Conservation (phyloP, 2,329 filamentous ascomycete genomes). For the Colletotrichum simmondsii region DNA sequence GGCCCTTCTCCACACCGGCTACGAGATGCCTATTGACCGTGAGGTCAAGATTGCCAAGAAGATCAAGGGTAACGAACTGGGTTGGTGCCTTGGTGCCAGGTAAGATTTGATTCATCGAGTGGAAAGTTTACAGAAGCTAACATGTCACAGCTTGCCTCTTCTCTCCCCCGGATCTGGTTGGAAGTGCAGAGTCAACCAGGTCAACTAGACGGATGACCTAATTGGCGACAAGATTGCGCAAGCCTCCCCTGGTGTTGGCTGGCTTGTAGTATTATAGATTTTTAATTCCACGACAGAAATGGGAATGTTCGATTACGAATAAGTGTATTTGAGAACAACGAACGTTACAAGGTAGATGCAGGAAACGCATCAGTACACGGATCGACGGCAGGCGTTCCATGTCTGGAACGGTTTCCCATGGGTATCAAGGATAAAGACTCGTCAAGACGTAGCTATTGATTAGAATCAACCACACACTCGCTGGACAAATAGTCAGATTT, state of each 20-base stretch:
- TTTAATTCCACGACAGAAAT: constrained; percentile 36
- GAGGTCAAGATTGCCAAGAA: constrained; percentile 99
- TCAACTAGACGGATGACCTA: constrained; percentile 61
- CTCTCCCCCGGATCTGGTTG: constrained; percentile 86
- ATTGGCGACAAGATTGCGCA: neutral
- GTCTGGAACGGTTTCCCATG: constrained; percentile 20
- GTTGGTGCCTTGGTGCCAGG: constrained; percentile 98
- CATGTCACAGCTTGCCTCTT: constrained; percentile 76
- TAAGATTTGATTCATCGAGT: constrained; percentile 55
- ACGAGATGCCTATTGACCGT: constrained; percentile 96
- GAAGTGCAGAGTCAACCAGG: constrained; percentile 86
- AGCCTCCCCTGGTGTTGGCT: constrained; percentile 22
- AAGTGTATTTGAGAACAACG: constrained; percentile 15
- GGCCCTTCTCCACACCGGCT: constrained; percentile 90
- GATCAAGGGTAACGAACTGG: constrained; percentile 95
- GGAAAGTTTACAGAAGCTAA: constrained; percentile 47
- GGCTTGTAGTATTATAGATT: constrained; percentile 35
- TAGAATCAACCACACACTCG: constrained; percentile 25
- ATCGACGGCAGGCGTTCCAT: constrained; percentile 28
- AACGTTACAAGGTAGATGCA: constrained; percentile 18
- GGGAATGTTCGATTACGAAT: constrained; percentile 33
- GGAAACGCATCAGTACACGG: constrained; percentile 28
- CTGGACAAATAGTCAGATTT: neutral
- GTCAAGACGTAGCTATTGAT: neutral
- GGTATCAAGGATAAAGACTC: constrained; percentile 17